Evolutionary conservation across 805 yeast species (phyloP).

Genomic region (Yarrowia divulgata): DNA sequence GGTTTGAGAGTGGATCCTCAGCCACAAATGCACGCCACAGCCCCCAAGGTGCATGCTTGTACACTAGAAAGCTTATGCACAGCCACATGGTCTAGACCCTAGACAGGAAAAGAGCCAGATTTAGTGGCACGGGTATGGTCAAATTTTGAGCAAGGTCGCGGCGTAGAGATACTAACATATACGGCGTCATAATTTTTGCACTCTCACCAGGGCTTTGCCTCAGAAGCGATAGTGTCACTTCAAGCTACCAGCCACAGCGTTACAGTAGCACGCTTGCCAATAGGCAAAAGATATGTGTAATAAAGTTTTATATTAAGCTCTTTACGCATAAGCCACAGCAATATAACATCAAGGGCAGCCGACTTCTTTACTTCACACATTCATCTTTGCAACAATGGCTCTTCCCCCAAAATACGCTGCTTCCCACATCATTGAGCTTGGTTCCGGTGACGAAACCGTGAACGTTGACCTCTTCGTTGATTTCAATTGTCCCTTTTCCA

Average conservation of each 20-base stretch:
- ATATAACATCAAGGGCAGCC: constrained; percentile 13
- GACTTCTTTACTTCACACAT: neutral
- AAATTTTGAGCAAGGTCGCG: no score
- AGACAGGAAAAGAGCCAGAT: neutral
- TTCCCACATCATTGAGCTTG: constrained; percentile 40
- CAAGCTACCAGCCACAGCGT: neutral
- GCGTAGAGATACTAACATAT: no score
- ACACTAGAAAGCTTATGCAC: neutral
- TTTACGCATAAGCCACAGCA: constrained; percentile 24
- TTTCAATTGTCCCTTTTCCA: constrained; percentile 77
- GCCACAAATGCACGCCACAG: constrained; percentile 5
- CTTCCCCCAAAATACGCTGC: constrained; percentile 43
- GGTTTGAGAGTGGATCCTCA: neutral
- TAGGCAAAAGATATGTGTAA: neutral
- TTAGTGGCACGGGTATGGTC: no score
- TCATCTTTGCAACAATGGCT: constrained; percentile 41
- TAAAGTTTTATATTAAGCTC: constrained; percentile 2
- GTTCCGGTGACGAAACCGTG: constrained; percentile 46
- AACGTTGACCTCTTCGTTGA: constrained; percentile 72
- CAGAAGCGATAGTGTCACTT: no score
- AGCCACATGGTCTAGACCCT: constrained; percentile 24
- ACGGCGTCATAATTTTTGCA: no score
- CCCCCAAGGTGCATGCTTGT: no score
- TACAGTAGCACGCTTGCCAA: neutral
- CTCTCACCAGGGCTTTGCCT: no score